Evolutionary conservation across 768 basidiomycete genomes (phyloP).

Genomic region (Tylopilus plumbeoviolaceoides): DNA sequence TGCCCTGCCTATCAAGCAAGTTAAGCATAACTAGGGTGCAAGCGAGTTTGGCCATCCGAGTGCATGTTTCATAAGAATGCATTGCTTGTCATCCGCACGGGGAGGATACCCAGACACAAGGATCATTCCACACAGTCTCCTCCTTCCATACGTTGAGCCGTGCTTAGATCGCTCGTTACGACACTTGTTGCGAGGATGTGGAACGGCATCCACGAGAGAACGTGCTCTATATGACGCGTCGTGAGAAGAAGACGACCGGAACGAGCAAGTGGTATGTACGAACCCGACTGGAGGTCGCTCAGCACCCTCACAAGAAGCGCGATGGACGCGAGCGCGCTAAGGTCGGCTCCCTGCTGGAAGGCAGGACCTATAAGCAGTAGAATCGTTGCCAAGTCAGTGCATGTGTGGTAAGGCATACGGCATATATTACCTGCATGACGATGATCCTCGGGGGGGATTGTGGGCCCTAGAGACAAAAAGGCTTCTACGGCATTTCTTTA

Average conservation of each 20-base stretch:
- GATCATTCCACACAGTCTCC: constrained; percentile 24
- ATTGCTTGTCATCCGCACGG: constrained; percentile 3
- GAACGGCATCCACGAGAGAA: constrained; percentile 50
- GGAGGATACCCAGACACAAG: constrained; percentile 10
- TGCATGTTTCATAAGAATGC: constrained; percentile 12
- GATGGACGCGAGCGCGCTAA: constrained; percentile 63
- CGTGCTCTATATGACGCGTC: constrained; percentile 17
- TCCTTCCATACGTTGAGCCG: constrained; percentile 64
- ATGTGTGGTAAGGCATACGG: constrained; percentile 11
- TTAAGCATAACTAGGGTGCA: background rate
- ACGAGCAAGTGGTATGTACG: constrained; percentile 5
- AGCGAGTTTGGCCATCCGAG: constrained; percentile 6
- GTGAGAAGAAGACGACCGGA: constrained; percentile 8
- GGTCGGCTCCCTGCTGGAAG: constrained; percentile 44
- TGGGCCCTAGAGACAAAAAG: constrained; percentile 29
- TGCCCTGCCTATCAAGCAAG: too few species aligned
- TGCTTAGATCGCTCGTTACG: constrained; percentile 71
- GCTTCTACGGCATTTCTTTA: constrained; percentile 25
- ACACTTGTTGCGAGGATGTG: constrained; percentile 67
- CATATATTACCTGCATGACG: constrained; percentile 30
- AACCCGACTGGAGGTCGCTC: constrained; percentile 55
- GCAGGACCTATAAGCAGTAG: constrained; percentile 25
- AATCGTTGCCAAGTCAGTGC: constrained; percentile 9
- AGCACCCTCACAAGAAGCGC: constrained; percentile 66
- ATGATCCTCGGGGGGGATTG: constrained; percentile 29